A percentile compares a stretch with the other conserved stretches of the same genome.
phyloP scores from a whole-genome alignment of 2,329 filamentous ascomycete species.

The Fusarium veterinarium region DNA sequence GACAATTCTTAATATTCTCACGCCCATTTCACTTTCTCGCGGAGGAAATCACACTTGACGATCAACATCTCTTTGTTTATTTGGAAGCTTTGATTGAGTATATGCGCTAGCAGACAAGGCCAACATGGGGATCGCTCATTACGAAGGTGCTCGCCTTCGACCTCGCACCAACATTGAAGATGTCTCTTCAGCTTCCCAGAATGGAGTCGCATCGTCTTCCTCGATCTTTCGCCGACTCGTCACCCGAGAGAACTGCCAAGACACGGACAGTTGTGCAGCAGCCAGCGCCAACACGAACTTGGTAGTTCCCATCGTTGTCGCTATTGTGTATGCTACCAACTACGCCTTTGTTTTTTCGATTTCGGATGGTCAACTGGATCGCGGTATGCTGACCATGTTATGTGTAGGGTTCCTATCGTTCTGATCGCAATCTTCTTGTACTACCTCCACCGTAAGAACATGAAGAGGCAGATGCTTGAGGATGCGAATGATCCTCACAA shows the following conservation, averaged over 20 bases:
- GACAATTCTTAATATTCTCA: constrained; percentile 37
- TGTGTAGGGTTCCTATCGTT: constrained; percentile 77
- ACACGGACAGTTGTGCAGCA: constrained; percentile 65
- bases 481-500: constrained; percentile 89
- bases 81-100: constrained; percentile 9
- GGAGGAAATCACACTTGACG: constrained; percentile 24
- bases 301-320: constrained; percentile 75
- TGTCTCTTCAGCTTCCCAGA: constrained; percentile 7
- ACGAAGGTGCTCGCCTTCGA: constrained; percentile 41
- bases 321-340: constrained; percentile 71
- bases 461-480: constrained; percentile 77
- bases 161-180: constrained; percentile 45
- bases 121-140: constrained; percentile 37
- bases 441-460: constrained; percentile 82
- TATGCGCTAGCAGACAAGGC: constrained; percentile 22
- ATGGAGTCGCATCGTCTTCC: constrained; percentile 15
- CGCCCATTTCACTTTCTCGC: constrained; percentile 9
- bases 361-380: not conserved
- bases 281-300: constrained; percentile 57
- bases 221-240: constrained; percentile 36
- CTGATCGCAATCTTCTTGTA: constrained; percentile 74
- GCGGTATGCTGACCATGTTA: constrained; percentile 31
- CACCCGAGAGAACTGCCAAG: constrained; percentile 37
- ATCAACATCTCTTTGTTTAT: constrained; percentile 17
- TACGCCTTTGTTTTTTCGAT: not conserved